A percentile compares a stretch with the other conserved stretches of the same genome.
Evolutionary conservation across 1,284 basidiomycete species (phyloP).

Genomic region (Lentinula novae-zelandiae): DNA sequence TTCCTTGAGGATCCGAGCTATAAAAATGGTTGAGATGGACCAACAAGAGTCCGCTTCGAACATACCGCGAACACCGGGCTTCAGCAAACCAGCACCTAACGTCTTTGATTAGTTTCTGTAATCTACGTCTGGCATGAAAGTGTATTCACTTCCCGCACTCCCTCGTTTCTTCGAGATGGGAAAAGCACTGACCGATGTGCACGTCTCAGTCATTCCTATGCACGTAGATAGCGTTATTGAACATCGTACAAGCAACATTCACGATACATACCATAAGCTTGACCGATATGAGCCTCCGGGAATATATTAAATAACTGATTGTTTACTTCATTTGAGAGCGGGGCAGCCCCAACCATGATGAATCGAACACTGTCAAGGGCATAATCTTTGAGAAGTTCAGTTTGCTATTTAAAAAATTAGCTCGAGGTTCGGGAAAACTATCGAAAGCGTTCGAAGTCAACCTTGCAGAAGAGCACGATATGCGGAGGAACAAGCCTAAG

Average conservation of each 20-base stretch:
- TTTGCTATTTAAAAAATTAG: conserved; percentile 38
- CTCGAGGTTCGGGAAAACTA: not conserved
- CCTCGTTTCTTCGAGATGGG: conserved; percentile 45
- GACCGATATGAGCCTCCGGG: conserved; percentile 58
- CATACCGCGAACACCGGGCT: conserved; percentile 40
- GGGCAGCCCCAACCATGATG: conserved; percentile 71
- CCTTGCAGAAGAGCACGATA: conserved; percentile 63
- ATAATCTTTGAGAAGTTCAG: conserved; percentile 53
- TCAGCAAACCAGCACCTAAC: conserved; percentile 47
- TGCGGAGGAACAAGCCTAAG: conserved; percentile 64
- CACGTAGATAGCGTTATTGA: not conserved
- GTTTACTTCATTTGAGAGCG: conserved; percentile 65
- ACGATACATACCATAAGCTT: conserved; percentile 51
- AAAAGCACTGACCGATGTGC: conserved; percentile 45
- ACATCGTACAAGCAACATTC: not conserved
- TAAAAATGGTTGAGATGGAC: not conserved
- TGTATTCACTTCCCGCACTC: conserved; percentile 39
- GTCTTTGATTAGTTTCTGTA: not conserved
- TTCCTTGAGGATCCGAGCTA: conserved; percentile 50
- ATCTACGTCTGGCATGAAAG: not conserved
- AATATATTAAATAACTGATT: conserved; percentile 50
- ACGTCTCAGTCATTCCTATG: conserved; percentile 32
- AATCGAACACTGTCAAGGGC: conserved; percentile 59
- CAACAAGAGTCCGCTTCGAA: not conserved
- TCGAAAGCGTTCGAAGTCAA: conserved; percentile 17